Percentiles rank a stretch among this genome's conserved stretches.
Evolutionary conservation across 2,329 filamentous ascomycete species (phyloP).

Genomic region (Elsinoe australis): DNA sequence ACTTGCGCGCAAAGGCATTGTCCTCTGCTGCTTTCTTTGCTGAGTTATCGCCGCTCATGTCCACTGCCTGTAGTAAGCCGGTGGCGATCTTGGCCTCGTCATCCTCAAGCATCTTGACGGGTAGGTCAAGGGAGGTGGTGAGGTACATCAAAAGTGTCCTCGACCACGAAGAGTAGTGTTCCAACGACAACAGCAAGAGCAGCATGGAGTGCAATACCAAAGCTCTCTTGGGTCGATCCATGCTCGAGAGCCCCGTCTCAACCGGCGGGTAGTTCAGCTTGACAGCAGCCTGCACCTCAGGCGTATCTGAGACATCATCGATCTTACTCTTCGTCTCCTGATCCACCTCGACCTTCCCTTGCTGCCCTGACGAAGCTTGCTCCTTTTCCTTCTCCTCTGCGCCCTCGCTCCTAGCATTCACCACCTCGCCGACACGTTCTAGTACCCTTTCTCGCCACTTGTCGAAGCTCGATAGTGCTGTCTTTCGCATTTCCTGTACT

Average conservation of each 20-base stretch:
- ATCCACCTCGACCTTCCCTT: conserved; percentile 19
- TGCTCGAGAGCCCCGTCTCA: conserved; percentile 30
- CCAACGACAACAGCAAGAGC: conserved; percentile 33
- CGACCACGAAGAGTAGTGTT: conserved; percentile 34
- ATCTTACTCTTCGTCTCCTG: conserved; percentile 24
- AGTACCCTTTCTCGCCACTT: conserved; percentile 71
- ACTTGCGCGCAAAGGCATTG: conserved; percentile 56
- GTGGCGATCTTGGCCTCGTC: conserved; percentile 62
- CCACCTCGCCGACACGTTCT: conserved; percentile 61
- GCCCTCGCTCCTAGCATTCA: conserved; percentile 36
- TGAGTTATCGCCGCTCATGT: conserved; percentile 71
- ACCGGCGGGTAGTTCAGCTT: conserved; percentile 32
- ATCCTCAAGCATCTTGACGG: conserved; percentile 27
- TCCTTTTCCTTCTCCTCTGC: conserved; percentile 19
- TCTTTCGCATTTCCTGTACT: conserved; percentile 60
- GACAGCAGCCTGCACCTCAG: conserved; percentile 26
- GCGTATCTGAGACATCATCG: conserved; percentile 1
- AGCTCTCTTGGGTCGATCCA: conserved; percentile 31
- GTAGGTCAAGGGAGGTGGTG: conserved; percentile 30
- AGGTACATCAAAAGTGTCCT: conserved; percentile 31
- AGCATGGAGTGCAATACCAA: conserved; percentile 33
- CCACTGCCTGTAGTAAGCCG: conserved; percentile 66
- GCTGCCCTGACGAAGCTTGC: conserved; percentile 16
- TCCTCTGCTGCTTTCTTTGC: conserved; percentile 64
- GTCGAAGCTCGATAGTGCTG: conserved; percentile 63